Evolutionary conservation across 2,329 filamentous ascomycete genomes (phyloP), one percentile per base, ranked within the genome.

Genomic region (Cladosporium sphaerospermum): DNA sequence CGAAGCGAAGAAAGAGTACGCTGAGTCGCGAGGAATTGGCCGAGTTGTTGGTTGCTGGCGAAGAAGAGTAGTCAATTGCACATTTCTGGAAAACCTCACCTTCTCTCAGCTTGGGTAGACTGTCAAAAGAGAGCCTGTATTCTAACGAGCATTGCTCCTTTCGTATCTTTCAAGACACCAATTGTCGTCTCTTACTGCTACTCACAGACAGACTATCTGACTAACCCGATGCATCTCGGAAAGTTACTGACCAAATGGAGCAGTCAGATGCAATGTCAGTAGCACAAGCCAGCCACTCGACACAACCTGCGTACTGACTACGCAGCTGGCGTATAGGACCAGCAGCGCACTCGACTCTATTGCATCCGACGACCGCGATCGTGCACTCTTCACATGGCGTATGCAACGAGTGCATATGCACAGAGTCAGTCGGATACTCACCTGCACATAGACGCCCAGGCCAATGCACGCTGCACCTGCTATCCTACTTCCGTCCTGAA

Each of bases 11-110:
- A 64, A 78, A 88, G 66, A 89, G 85, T 63, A 91, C 87, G 16
- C 72, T 92, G 32, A 89, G 81, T 62, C 83, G 85, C 3, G 85
- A 85, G 75, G 88, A 92, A 69, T 70, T 91, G 64, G 80, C 87
- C 70, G 81, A 78, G 42, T 66, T 88, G 65, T 53, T 70, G 16
- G 52, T 43, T 36, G 45, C 33, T 39, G 52, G 33, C 16, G 37
- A 45, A 46, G 43, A 57, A 50, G 42, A 54, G 40, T 54, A 40
- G 39, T 11, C n/a, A 3, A 42, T 28, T 9, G 13, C 23, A 28
- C 23, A 28, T 19, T 10, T 18, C n/a, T n/a, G 34, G 37, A 2
- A n/a, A 11, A 11, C 31, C 6, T 31, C 23, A 19, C 32, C 13
- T 28, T 33, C 14, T 19, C 14, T 9, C 16, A 18, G 6, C 31